A percentile compares a stretch with the other conserved stretches of the same genome.
These are phyloP conservation scores for Trichoderma afroharzianum DNA, from an alignment of 2,329 filamentous ascomycete genomes.

Conservation along the genomic window DNA sequence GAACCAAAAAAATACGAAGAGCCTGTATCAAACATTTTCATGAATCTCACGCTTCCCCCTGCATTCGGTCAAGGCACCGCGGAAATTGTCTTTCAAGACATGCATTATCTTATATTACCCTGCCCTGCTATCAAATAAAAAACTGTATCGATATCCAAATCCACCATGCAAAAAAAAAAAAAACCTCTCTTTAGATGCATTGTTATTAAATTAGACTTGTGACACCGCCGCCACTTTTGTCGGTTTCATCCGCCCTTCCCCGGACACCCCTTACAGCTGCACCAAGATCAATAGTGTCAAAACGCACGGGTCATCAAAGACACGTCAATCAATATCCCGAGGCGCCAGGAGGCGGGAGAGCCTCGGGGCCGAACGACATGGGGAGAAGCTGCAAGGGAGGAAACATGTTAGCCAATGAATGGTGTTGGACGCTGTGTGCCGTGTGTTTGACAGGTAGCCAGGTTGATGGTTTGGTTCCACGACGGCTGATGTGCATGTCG, in stretches of 20 bases:
- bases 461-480: not conserved
- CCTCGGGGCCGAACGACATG: conserved; percentile 63
- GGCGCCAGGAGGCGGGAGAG: conserved; percentile 42
- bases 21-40: not conserved
- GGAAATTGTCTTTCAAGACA: conserved; percentile 11
- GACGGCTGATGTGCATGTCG: not conserved
- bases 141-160: not conserved
- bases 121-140: not conserved
- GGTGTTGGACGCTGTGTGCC: not conserved
- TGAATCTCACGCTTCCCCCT: not conserved
- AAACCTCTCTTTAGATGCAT: not conserved
- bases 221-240: not conserved
- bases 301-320: not conserved
- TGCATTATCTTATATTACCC: conserved; percentile 1
- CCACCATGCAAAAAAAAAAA: not conserved
- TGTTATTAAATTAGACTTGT: not conserved
- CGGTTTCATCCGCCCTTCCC: not conserved
- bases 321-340: conserved; percentile 13
- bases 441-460: not conserved
- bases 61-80: not conserved
- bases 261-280: not conserved
- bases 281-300: not conserved
- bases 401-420: conserved; percentile 16
- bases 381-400: conserved; percentile 54
- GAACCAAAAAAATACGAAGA: not conserved